Percentiles rank a stretch among this genome's conserved stretches.
Conservation (phyloP, 176 grass and related monocot species). For the Olyra latifolia region DNA sequence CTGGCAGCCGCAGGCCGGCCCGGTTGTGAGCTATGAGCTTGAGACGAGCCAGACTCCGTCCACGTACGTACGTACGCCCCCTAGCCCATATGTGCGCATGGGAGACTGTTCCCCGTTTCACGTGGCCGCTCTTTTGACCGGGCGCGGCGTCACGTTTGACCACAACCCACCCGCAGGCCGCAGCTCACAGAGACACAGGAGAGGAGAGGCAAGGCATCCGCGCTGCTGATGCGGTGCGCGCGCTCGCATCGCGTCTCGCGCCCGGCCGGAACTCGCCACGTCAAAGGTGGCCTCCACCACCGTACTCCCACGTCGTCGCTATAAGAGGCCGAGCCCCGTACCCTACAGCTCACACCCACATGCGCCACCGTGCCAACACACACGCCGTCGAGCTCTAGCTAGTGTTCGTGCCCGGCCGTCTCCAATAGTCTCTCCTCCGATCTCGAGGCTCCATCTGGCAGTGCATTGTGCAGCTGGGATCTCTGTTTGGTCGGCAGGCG, state of each 20-base stretch:
- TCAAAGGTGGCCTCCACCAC: slow-evolving; percentile 15
- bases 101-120: slow-evolving; percentile 92
- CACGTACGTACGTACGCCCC: neutral
- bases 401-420: too few relatives aligned
- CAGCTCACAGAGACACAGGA: too few relatives aligned
- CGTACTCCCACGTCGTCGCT: slow-evolving; percentile 48
- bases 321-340: slow-evolving; percentile 48
- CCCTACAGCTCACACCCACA: slow-evolving; percentile 34
- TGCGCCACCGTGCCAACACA: neutral
- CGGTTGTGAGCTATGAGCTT: too few relatives aligned
- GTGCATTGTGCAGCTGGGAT: too few relatives aligned
- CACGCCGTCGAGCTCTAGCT: neutral
- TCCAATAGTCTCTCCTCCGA: too few relatives aligned
- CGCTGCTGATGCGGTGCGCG: neutral
- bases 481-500: neutral
- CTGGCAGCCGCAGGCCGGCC: too few relatives aligned
- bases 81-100: slow-evolving; percentile 34
- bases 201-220: too few relatives aligned
- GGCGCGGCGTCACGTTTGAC: slow-evolving; percentile 41
- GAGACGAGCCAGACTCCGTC: slow-evolving; percentile 24
- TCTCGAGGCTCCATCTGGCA: too few relatives aligned
- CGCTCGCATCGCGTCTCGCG: slow-evolving; percentile 30
- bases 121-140: slow-evolving; percentile 97
- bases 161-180: neutral
- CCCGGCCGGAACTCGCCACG: slow-evolving; percentile 30